Conservation (phyloP, 257 asterid genomes). For the Solanum paucissectum region DNA sequence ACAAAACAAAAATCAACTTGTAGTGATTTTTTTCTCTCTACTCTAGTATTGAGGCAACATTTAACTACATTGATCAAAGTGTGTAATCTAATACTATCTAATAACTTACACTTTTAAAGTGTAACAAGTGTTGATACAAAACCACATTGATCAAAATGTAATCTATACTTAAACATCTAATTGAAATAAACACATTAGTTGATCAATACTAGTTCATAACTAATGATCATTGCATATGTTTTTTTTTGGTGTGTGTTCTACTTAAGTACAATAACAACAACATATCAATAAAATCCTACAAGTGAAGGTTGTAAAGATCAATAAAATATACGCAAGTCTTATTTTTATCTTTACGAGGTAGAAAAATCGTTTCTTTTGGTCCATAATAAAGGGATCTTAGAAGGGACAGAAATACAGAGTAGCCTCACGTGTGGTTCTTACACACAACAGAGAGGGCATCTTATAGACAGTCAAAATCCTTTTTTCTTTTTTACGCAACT, state of each 20-base stretch:
- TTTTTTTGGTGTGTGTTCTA: not conserved
- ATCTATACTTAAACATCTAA: not conserved
- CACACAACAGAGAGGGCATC: not conserved
- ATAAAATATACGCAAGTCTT: not conserved
- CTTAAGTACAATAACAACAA: not conserved
- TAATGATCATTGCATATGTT: not conserved
- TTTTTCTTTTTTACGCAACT: not conserved
- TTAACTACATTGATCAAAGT: not conserved
- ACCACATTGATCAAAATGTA: not conserved
- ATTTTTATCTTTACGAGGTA: not conserved
- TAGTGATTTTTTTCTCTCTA: not conserved
- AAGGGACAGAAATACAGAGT: not conserved
- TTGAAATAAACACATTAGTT: not conserved
- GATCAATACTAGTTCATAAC: not conserved
- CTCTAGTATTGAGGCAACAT: not conserved
- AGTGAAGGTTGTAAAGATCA: not conserved
- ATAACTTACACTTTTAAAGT: not conserved
- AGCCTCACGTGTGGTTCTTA: conserved; percentile 11
- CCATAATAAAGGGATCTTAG: not conserved
- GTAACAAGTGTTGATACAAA: not conserved
- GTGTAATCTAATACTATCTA: not conserved
- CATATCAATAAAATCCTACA: not conserved
- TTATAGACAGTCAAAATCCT: not conserved
- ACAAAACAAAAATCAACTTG: not conserved
- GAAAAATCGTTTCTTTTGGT: accelerated